These are phyloP conservation scores for Phaeotremella fagi DNA, from an alignment of 768 basidiomycete genomes.

Conservation along the genomic window DNA sequence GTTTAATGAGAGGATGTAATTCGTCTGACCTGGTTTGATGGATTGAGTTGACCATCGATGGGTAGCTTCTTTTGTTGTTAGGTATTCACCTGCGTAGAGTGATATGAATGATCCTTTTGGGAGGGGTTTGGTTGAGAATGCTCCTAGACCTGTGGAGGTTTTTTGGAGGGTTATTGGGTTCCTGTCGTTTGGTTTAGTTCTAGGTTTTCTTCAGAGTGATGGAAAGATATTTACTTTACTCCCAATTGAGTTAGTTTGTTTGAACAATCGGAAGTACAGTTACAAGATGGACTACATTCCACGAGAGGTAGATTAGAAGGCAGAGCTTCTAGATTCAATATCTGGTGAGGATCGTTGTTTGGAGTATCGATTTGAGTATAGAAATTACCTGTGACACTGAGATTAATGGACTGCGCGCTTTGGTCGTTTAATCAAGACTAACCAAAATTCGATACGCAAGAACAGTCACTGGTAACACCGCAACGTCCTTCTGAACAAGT, in stretches of 20 bases:
- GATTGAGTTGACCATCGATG: constrained; percentile 16
- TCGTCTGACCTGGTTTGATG: constrained; percentile 15
- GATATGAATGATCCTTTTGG: constrained; percentile 38
- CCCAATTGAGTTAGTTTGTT: constrained; percentile 40
- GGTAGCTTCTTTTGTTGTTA: constrained; percentile 33
- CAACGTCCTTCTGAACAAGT: neutral
- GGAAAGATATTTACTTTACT: constrained; percentile 24
- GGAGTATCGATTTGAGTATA: constrained; percentile 12
- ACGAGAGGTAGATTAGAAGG: constrained; percentile 43
- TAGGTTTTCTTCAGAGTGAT: neutral
- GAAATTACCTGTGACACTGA: constrained; percentile 45
- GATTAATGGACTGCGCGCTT: no score
- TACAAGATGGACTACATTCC: constrained; percentile 41
- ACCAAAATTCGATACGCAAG: constrained; percentile 35
- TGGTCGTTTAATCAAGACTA: constrained; percentile 2
- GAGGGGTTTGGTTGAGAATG: constrained; percentile 18
- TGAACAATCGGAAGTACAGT: constrained; percentile 28
- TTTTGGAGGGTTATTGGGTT: constrained; percentile 3
- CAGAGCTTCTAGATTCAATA: constrained; percentile 36
- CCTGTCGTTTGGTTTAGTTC: constrained; percentile 3
- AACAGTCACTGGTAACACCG: constrained; percentile 20
- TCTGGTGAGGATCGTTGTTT: neutral
- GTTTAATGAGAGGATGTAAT: constrained; percentile 44
- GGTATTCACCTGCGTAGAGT: constrained; percentile 47
- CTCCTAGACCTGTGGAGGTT: constrained; percentile 32